These are phyloP conservation scores for Backusella luteola DNA, from an alignment of 192 early-diverging fungal species.

Conservation along the genomic window DNA sequence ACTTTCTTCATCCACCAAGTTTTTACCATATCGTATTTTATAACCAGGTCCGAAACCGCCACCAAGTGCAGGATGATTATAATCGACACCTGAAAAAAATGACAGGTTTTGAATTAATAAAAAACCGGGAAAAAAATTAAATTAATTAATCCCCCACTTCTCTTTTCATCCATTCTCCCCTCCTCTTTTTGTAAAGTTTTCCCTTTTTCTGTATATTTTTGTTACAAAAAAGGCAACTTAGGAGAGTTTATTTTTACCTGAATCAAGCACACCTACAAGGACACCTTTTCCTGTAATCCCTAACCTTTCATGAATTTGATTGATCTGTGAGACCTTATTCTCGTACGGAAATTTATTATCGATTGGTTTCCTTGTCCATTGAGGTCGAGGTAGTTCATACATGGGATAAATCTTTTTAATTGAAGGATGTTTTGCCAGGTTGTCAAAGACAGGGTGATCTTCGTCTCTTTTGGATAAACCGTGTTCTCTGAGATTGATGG, in stretches of 20 bases:
- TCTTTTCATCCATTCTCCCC: not conserved
- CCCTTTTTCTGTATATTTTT: not conserved
- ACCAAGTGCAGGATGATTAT: constrained; percentile 63
- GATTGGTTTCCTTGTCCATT: not conserved
- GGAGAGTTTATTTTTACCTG: constrained; percentile 34
- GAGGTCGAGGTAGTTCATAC: constrained; percentile 18
- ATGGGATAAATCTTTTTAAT: constrained; percentile 30
- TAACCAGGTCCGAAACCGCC: constrained; percentile 62
- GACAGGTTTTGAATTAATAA: not conserved
- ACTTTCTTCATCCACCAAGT: constrained; percentile 59
- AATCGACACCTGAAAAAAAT: constrained; percentile 43
- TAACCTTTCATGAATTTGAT: constrained; percentile 43
- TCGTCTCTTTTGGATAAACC: not conserved
- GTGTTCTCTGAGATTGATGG: not conserved
- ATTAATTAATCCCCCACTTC: not conserved
- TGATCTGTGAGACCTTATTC: constrained; percentile 47
- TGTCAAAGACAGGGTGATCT: not conserved
- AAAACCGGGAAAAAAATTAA: not conserved
- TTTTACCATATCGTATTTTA: constrained; percentile 56
- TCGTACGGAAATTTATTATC: constrained; percentile 18
- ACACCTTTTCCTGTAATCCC: constrained; percentile 59
- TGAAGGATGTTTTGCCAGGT: not conserved
- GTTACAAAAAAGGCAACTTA: not conserved
- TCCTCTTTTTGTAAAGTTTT: not conserved
- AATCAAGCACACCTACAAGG: constrained; percentile 64